These are phyloP conservation scores for Hyphopichia fennica DNA, from an alignment of 1,139 yeast genomes.

Conservation along the genomic window DNA sequence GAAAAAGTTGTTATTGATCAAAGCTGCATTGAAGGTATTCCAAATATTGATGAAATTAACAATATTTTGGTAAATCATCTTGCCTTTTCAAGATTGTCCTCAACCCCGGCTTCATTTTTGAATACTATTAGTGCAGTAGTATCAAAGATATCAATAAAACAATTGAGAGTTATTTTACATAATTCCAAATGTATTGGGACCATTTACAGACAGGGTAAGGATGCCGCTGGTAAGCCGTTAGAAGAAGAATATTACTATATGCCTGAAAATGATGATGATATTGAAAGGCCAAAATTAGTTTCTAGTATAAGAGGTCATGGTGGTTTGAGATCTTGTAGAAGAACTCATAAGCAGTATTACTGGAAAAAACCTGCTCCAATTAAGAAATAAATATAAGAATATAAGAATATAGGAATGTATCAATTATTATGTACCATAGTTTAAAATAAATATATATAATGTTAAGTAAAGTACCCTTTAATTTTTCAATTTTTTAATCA, in stretches of 20 bases:
- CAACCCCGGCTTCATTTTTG: conserved; percentile 76
- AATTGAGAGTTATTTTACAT: conserved; percentile 52
- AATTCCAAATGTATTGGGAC: conserved; percentile 69
- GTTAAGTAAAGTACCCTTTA: no score
- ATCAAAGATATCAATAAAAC: conserved; percentile 42
- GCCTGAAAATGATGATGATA: conserved; percentile 76
- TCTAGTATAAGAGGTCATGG: conserved; percentile 77
- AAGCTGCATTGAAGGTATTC: conserved; percentile 29
- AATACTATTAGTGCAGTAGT: conserved; percentile 57
- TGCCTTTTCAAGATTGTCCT: conserved; percentile 85
- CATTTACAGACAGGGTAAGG: conserved; percentile 85
- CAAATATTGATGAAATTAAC: conserved; percentile 50
- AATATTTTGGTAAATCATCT: conserved; percentile 77
- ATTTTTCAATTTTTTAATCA: neutral
- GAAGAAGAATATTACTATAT: conserved; percentile 93
- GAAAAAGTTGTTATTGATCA: conserved; percentile 24
- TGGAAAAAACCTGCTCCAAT: conserved; percentile 74
- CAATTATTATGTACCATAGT: neutral
- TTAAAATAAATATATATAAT: neutral
- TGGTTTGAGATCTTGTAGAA: conserved; percentile 85
- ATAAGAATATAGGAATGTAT: no score
- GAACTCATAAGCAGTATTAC: conserved; percentile 88
- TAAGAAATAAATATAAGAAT: conserved; percentile 28
- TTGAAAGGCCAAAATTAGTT: conserved; percentile 67
- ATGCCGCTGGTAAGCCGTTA: conserved; percentile 92